Percentiles rank a stretch among this genome's conserved stretches.
These are phyloP conservation scores for Mollisia scopiformis DNA, from an alignment of 2,329 filamentous ascomycete species.

Conservation along the genomic window DNA sequence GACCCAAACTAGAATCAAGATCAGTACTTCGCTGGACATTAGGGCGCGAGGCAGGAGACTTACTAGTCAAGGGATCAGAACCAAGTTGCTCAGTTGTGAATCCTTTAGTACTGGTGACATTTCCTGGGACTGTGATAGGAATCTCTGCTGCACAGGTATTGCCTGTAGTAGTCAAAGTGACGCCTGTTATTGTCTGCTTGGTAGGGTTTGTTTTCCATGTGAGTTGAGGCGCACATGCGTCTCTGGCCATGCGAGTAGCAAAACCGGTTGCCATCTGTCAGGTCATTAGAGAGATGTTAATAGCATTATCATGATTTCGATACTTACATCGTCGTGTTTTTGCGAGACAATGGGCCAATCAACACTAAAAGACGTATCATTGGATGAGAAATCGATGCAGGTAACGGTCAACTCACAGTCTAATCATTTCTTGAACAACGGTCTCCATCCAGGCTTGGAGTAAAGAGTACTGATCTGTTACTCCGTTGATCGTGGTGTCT, in stretches of 20 bases:
- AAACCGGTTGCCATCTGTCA: constrained; percentile 42
- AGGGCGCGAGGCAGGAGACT: neutral
- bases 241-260: constrained; percentile 45
- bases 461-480: constrained; percentile 27
- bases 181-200: constrained; percentile 25
- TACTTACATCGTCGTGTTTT: constrained; percentile 53
- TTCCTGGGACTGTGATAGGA: constrained; percentile 41
- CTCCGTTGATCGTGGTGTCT: constrained; percentile 31
- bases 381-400: neutral
- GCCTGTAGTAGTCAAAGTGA: constrained; percentile 46
- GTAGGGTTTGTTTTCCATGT: constrained; percentile 21
- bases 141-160: constrained; percentile 29
- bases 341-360: constrained; percentile 58
- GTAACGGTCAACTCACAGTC: constrained; percentile 33
- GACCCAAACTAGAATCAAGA: neutral
- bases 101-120: constrained; percentile 25
- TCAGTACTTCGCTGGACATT: neutral
- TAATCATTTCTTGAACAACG: constrained; percentile 31
- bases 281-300: neutral
- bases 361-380: constrained; percentile 35
- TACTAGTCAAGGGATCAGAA: constrained; percentile 36
- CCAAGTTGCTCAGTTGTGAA: constrained; percentile 45
- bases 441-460: constrained; percentile 37
- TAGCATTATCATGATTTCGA: neutral
- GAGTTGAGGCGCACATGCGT: constrained; percentile 27